Conservation (phyloP, 2,329 filamentous ascomycete genomes). For the Stachybotrys elegans region DNA sequence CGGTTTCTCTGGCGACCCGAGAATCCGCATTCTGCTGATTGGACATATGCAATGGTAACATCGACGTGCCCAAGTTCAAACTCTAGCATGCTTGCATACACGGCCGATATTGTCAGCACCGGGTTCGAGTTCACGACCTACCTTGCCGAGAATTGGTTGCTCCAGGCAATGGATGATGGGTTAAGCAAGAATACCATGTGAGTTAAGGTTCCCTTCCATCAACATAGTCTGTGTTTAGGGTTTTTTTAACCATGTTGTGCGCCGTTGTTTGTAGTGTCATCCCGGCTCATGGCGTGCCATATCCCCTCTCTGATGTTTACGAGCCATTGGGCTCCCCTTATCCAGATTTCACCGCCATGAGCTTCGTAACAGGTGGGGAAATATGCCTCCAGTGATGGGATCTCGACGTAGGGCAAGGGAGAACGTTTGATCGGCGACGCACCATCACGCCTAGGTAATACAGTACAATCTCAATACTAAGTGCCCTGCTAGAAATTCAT, state of each 20-base stretch:
- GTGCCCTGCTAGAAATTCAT: no score
- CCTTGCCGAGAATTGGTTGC: constrained; percentile 1
- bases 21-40: constrained; percentile 2
- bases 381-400: constrained; percentile 1
- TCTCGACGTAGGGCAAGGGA: no score
- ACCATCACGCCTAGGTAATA: no score
- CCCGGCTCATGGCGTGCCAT: background rate
- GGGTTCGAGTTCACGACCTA: background rate
- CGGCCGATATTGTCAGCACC: constrained; percentile 1
- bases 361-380: constrained; percentile 1
- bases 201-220: constrained; percentile 3
- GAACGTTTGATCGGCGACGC: no score
- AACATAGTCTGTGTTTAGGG: background rate
- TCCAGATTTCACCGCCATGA: background rate
- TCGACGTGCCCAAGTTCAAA: constrained; percentile 1
- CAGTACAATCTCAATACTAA: no score
- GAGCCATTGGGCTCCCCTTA: background rate
- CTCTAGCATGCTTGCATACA: constrained; percentile 1
- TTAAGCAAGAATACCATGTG: constrained; percentile 3
- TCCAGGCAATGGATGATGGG: constrained; percentile 1
- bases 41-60: constrained; percentile 4
- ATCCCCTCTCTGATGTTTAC: constrained; percentile 1
- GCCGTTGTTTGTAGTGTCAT: background rate
- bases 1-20: constrained; percentile 5
- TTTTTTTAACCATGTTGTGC: background rate